These are phyloP conservation scores for Xylariaceae sp. DNA, from an alignment of 2,329 filamentous ascomycete species.

Conservation along the genomic window DNA sequence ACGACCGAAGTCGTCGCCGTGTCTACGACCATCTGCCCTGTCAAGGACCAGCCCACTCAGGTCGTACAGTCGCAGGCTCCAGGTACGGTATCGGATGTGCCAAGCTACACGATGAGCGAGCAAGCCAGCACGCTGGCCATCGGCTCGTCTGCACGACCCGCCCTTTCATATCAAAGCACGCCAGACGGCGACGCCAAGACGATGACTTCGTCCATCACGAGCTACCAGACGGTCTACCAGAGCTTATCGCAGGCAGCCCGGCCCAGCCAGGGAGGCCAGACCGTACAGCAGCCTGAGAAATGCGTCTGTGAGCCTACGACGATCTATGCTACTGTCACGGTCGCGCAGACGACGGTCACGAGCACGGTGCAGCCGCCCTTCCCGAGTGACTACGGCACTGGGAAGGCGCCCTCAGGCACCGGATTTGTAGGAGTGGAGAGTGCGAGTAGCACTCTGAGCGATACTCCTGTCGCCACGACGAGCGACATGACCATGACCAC, in stretches of 20 bases:
- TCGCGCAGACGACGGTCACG: constrained; percentile 15
- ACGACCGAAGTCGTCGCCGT: constrained; percentile 24
- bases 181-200: background rate
- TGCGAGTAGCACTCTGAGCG: too few relatives aligned
- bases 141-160: constrained; percentile 1
- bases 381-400: background rate
- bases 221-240: constrained; percentile 9
- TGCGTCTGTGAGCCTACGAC: constrained; percentile 21
- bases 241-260: constrained; percentile 1
- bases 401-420: background rate
- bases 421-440: background rate
- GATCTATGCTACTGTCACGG: constrained; percentile 21
- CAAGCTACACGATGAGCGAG: constrained; percentile 24
- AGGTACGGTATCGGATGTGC: constrained; percentile 15
- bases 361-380: constrained; percentile 24
- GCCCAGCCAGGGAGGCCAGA: background rate
- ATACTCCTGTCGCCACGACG: background rate
- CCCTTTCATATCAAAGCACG: constrained; percentile 1
- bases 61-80: constrained; percentile 11
- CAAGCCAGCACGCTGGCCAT: constrained; percentile 15
- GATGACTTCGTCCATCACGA: constrained; percentile 12
- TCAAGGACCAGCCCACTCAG: constrained; percentile 13
- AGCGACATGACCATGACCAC: background rate
- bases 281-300: background rate
- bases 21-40: constrained; percentile 26